Evolutionary conservation across 1,139 yeast species (phyloP), one percentile per base, ranked within the genome.

Genomic region (Fermentozyma sake): DNA sequence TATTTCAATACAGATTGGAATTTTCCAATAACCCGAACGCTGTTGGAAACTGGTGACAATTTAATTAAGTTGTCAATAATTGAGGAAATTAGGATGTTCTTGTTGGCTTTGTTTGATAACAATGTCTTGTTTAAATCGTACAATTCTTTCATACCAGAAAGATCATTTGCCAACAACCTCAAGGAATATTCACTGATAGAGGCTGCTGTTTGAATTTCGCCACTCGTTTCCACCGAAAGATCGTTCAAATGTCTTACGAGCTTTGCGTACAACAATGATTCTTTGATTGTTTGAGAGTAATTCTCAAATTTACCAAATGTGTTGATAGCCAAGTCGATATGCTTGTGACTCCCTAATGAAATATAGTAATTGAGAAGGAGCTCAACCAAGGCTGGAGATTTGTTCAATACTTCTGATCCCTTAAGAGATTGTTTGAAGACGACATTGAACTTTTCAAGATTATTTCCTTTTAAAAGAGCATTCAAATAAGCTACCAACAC

Each of bases 341-440:
- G 26, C 26, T 31, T 24, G n/a, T 15, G 19, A 4, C 37, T 32
- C 6, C 34, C 38, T 20, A 39, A 27, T 3, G 31, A 24, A 24
- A 42, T 30, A 27, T 52, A 55, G 32, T 55, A 56, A 9, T 41
- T 40, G 20, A 56, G 40, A 15, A 56, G 38, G 19, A 55, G 39
- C 13, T 42, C 44, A 12, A 47, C 26, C 14, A 54, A 34, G 13
- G 37, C 35, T n/a, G 38, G 37, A 0, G 52, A 45, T 4, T 31
- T 27, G 22, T 34, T 20, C 12, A 49, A 28, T 3, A 26, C 19
- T 22, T 31, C 33, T 2, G 28, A 25, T 7, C 37, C 35, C 12
- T 29, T 24, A 10, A 40, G 32, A 19, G 37, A 31, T 5, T 27
- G 28, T 22, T 37, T 39, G 34, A 51, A 49, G 5, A 46, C 23